These are phyloP conservation scores for Colletotrichum echinochloae DNA, from an alignment of 2,329 filamentous ascomycete genomes.

Conservation along the genomic window DNA sequence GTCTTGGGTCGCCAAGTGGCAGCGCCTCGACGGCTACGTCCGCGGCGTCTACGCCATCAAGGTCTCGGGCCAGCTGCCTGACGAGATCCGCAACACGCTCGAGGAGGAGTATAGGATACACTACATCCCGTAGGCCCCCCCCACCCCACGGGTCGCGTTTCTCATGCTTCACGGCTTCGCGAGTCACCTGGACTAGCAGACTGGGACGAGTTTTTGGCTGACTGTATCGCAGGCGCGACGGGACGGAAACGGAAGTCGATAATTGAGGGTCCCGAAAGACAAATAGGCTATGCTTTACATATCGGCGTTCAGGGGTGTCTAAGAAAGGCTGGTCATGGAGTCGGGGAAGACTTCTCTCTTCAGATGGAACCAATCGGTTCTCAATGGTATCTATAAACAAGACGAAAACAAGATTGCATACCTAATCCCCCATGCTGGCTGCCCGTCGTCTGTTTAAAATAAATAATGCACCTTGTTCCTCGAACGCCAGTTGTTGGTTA, in stretches of 20 bases:
- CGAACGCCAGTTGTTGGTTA: conserved; percentile 23
- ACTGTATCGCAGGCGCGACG: conserved; percentile 61
- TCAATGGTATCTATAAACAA: conserved; percentile 48
- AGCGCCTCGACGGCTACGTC: conserved; percentile 89
- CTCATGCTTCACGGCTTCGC: background rate
- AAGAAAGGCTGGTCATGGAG: conserved; percentile 27
- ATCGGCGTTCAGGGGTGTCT: conserved; percentile 47
- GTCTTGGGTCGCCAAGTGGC: conserved; percentile 98
- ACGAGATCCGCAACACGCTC: conserved; percentile 70
- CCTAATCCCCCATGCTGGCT: background rate
- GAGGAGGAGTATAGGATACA: conserved; percentile 73
- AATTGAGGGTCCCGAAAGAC: conserved; percentile 45
- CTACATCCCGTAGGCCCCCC: conserved; percentile 72
- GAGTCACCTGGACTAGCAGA: background rate
- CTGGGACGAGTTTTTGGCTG: conserved; percentile 7
- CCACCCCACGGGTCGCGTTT: background rate
- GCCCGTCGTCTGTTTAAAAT: background rate
- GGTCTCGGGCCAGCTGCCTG: conserved; percentile 83
- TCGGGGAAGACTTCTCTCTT: conserved; percentile 31
- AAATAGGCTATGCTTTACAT: conserved; percentile 34
- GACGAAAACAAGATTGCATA: background rate
- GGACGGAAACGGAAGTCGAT: conserved; percentile 65
- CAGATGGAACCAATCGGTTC: conserved; percentile 34
- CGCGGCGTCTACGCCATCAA: conserved; percentile 94
- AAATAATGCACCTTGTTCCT: conserved; percentile 4